Base-by-base conservation (phyloP, 1,139 yeast genomes). In the Scheffersomyces parashehatae region DNA sequence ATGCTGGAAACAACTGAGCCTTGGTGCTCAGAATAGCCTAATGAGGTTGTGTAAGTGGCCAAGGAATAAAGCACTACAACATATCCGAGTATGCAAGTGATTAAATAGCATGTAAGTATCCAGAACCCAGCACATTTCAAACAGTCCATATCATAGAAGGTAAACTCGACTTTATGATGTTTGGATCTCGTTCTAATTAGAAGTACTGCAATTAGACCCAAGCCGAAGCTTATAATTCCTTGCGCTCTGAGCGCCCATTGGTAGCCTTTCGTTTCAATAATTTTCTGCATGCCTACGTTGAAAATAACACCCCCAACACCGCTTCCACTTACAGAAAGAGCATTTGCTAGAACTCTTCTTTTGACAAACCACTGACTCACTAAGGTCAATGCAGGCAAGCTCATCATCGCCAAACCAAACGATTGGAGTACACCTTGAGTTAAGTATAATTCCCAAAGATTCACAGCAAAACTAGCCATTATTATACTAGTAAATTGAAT, bases 1-100 rank as follows among this genome's bases (percentile, higher is more conserved):
- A 73, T 69, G 1, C 79, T 75, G 2, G 77, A 56, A 3, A 69
- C 79, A 20, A 67, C 57, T 0, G 79, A 68, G 1, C 77, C 79
- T 44, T 76, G 70, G 14, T 55, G 44, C 13, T 62, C 62, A 10
- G 65, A 45, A 44, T 75, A 76, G 1, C 81, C 81, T 31, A 76
- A 54, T 11, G 79, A 65, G 5, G 69, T 60, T 6, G 81, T 73
- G 45, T 68, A 73, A 46, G 74, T 73, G 12, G 75, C 75, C 40
- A 76, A 57, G 16, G 73, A 72, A 51, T 74, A 76, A 56, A 75
- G 61, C 11, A 71, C 56, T 26, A 72, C 64, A 28, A 73, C 79
- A 46, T 75, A 76, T 2, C 79, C 81, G 52, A 75, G 65, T 56
- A 71, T 58, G 37, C 78, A 70, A 12, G 71, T 65, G 40, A 70